phyloP scores from a whole-genome alignment of 179 eudicot genomes.

The Corrigiola litoralis region DNA sequence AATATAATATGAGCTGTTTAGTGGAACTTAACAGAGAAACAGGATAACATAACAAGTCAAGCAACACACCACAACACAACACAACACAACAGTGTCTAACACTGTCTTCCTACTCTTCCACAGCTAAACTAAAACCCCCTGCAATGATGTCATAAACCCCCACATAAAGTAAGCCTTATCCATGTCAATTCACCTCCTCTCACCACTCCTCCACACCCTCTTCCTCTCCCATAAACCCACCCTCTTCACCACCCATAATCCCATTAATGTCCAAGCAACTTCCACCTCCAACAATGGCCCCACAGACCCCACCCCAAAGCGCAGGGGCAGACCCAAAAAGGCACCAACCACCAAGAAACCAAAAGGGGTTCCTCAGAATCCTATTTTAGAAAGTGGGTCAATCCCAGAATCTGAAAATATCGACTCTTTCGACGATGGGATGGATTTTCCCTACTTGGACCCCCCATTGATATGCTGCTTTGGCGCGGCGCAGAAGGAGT shows the following conservation, averaged over 20 bases:
- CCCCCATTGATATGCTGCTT: conserved; percentile 87
- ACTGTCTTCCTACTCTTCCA: too few relatives aligned
- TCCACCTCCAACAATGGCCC: conserved; percentile 11
- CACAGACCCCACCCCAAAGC: conserved; percentile 22
- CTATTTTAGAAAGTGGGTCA: conserved; percentile 20
- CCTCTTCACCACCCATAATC: not conserved
- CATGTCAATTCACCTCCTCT: conserved; percentile 22
- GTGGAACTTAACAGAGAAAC: too few relatives aligned
- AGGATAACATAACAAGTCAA: too few relatives aligned
- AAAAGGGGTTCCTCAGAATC: conserved; percentile 16
- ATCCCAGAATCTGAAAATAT: not conserved
- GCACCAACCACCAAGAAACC: conserved; percentile 4
- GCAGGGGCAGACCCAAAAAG: conserved; percentile 24
- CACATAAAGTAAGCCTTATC: conserved; percentile 4
- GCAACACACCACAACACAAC: too few relatives aligned
- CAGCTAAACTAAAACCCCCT: too few relatives aligned
- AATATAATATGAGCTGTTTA: too few relatives aligned
- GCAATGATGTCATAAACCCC: conserved; percentile 17
- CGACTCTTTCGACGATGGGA: conserved; percentile 44
- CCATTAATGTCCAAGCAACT: conserved; percentile 12
- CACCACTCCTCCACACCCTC: conserved; percentile 7
- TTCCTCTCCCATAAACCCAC: conserved; percentile 10
- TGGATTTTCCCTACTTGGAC: conserved; percentile 53
- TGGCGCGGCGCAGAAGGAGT: conserved; percentile 81
- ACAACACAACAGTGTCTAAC: too few relatives aligned